These are phyloP conservation scores for Microdochium paspali DNA, from an alignment of 2,329 filamentous ascomycete genomes.

Conservation along the genomic window DNA sequence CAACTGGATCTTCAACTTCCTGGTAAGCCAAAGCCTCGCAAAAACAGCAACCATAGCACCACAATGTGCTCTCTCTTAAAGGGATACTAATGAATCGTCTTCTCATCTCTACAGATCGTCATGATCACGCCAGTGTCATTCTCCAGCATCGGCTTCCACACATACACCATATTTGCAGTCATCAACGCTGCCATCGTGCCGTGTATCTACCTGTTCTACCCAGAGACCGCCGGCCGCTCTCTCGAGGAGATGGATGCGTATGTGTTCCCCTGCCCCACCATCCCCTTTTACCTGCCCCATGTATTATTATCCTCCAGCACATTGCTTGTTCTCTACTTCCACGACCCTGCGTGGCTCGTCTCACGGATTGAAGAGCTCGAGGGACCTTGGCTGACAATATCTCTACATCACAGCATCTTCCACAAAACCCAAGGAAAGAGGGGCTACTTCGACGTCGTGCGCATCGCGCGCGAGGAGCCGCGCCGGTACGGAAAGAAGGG, in stretches of 20 bases:
- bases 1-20: conserved; percentile 56
- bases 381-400: neutral
- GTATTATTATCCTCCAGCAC: too few species aligned
- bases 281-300: too few species aligned
- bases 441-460: conserved; percentile 30
- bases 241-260: conserved; percentile 16
- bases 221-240: conserved; percentile 20
- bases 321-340: conserved; percentile 40
- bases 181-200: conserved; percentile 54
- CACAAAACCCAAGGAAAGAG: conserved; percentile 38
- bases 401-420: conserved; percentile 35
- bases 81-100: too few species aligned
- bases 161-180: conserved; percentile 57
- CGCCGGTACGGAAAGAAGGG: conserved; percentile 49
- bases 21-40: conserved; percentile 25
- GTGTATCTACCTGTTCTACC: conserved; percentile 51
- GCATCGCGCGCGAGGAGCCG: conserved; percentile 36
- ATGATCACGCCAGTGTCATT: conserved; percentile 54
- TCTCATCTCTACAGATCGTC: too few species aligned
- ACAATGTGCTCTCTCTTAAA: too few species aligned
- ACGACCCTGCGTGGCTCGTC: conserved; percentile 37
- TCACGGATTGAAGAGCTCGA: too few species aligned
- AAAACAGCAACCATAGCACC: too few species aligned
- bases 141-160: conserved; percentile 46
- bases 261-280: conserved; percentile 14